Evolutionary conservation across 2,329 filamentous ascomycete genomes (phyloP).

Genomic region (Tricladium varicosporioides): DNA sequence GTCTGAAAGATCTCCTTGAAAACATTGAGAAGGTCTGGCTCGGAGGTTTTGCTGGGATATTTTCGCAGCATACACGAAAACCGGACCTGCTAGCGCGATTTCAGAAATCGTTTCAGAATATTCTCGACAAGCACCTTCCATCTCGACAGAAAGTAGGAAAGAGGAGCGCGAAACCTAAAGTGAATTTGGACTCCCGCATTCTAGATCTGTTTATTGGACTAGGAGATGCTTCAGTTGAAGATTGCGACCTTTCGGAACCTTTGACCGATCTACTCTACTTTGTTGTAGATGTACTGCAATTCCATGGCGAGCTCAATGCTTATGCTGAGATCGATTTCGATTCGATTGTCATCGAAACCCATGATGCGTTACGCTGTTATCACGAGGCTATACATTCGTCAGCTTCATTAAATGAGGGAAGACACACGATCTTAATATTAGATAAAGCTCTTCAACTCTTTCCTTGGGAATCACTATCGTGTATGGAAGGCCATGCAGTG

Average conservation of each 20-base stretch:
- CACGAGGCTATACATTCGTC: conserved; percentile 49
- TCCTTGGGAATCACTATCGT: conserved; percentile 94
- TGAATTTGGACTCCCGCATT: conserved; percentile 63
- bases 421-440: conserved; percentile 83
- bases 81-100: conserved; percentile 70
- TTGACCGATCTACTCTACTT: conserved; percentile 95
- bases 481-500: conserved; percentile 73
- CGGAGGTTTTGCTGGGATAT: conserved; percentile 91
- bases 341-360: conserved; percentile 79
- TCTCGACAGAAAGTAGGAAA: conserved; percentile 67
- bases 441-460: conserved; percentile 90
- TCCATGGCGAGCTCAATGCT: conserved; percentile 92
- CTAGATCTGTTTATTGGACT: conserved; percentile 87
- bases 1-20: conserved; percentile 73
- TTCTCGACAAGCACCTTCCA: conserved; percentile 81
- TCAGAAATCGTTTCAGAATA: conserved; percentile 71
- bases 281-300: conserved; percentile 92
- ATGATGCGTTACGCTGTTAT: conserved; percentile 80
- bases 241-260: conserved; percentile 77
- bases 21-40: conserved; percentile 94
- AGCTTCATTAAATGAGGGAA: conserved; percentile 37
- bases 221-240: conserved; percentile 66
- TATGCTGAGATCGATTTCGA: conserved; percentile 99
- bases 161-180: conserved; percentile 42
- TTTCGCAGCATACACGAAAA: conserved; percentile 69